Conservation (phyloP, 768 basidiomycete species). For the Paxillus involutus region DNA sequence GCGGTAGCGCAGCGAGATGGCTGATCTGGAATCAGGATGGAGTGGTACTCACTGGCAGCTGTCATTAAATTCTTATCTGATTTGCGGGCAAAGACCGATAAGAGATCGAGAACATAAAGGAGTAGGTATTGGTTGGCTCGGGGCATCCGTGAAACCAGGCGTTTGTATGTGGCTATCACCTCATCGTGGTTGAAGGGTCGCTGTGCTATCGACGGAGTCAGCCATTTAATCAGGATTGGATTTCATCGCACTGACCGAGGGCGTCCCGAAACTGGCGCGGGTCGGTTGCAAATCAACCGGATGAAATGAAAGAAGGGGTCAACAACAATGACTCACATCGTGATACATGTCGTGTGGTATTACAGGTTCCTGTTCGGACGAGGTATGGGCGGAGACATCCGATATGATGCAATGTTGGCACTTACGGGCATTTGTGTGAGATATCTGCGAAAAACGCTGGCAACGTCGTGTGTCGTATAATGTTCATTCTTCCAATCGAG, state of each 20-base stretch:
- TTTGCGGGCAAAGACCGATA: slow-evolving; percentile 93
- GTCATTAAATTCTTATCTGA: slow-evolving; percentile 95
- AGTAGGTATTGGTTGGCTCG: slow-evolving; percentile 93
- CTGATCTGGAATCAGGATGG: background rate
- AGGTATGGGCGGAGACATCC: slow-evolving; percentile 5
- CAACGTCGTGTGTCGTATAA: slow-evolving; percentile 95
- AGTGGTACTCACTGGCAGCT: slow-evolving; percentile 69
- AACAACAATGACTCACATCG: slow-evolving; percentile 52
- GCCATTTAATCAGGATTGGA: slow-evolving; percentile 5
- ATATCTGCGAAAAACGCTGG: slow-evolving; percentile 93
- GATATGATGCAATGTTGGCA: slow-evolving; percentile 18
- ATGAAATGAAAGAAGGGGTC: background rate
- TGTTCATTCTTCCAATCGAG: slow-evolving; percentile 86
- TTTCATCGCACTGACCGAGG: slow-evolving; percentile 49
- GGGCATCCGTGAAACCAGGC: slow-evolving; percentile 82
- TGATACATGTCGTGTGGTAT: slow-evolving; percentile 91
- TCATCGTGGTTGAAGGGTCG: slow-evolving; percentile 67
- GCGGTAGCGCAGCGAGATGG: background rate
- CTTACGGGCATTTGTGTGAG: slow-evolving; percentile 95
- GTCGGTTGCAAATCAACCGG: slow-evolving; percentile 12
- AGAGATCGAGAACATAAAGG: slow-evolving; percentile 92
- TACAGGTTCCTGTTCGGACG: slow-evolving; percentile 74
- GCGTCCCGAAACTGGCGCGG: slow-evolving; percentile 70
- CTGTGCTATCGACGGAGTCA: slow-evolving; percentile 48
- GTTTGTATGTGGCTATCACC: slow-evolving; percentile 78